Conservation (phyloP, 129 eudicot genomes). For the Daucus carota region DH1_v3.0 NC_030385.2:44980501-44981000, state of each 20-base stretch:
- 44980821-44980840: too few relatives aligned
- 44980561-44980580: background rate
- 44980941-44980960: too few relatives aligned
- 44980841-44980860: too few relatives aligned
- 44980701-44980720: background rate
- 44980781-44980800: background rate
- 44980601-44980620: background rate
- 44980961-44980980: too few relatives aligned
- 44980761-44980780: background rate
- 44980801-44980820: background rate
- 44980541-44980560: background rate
- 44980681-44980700: background rate
- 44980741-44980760: background rate
- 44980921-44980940: too few relatives aligned
- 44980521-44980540: background rate
- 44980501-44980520: too few relatives aligned
- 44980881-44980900: too few relatives aligned
- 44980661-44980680: too few relatives aligned
- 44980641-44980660: background rate
- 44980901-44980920: too few relatives aligned
- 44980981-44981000: too few relatives aligned
- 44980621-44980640: background rate
- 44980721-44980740: constrained; percentile 6
- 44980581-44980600: background rate
- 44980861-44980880: too few relatives aligned